Percentiles rank a stretch among this genome's conserved stretches.
Evolutionary conservation across 805 yeast species (phyloP).

Genomic region (Ogataea salicorniae): DNA sequence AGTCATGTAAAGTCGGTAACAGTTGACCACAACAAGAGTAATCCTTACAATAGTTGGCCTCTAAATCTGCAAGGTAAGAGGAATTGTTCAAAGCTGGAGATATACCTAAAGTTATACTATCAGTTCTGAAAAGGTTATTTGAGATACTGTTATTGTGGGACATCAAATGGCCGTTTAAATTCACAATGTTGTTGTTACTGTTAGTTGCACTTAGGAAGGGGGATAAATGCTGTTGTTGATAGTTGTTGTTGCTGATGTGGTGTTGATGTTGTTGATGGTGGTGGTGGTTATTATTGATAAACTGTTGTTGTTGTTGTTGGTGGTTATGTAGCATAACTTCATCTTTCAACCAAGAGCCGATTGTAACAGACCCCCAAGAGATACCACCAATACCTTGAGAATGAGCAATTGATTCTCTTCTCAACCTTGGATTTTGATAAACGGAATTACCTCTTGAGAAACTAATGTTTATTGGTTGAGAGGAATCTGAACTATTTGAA

Average conservation of each 20-base stretch:
- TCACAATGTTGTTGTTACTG: background rate
- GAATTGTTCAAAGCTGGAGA: conserved; percentile 67
- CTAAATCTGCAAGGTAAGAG: conserved; percentile 84
- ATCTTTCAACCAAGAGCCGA: conserved; percentile 94
- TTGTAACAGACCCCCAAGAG: conserved; percentile 93
- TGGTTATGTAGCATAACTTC: conserved; percentile 62
- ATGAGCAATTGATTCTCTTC: conserved; percentile 91
- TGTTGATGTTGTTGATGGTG: conserved; percentile 9
- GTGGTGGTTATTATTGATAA: conserved; percentile 3
- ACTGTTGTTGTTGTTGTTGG: conserved; percentile 11
- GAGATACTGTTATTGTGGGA: conserved; percentile 7
- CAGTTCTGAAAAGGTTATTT: conserved; percentile 25
- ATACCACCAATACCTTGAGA: conserved; percentile 98
- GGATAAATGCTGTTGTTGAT: conserved; percentile 4
- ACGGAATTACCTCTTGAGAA: conserved; percentile 33
- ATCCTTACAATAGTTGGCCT: conserved; percentile 94
- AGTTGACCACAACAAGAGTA: conserved; percentile 93
- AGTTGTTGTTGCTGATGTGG: too few relatives aligned
- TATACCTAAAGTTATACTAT: conserved; percentile 34
- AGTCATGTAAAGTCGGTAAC: conserved; percentile 89
- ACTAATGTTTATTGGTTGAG: conserved; percentile 36
- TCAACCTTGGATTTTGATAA: conserved; percentile 46
- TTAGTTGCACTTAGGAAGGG: conserved; percentile 19
- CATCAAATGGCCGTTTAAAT: conserved; percentile 2
- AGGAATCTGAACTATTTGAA: conserved; percentile 15